These are phyloP conservation scores for Cyberlindnera maclurae DNA, from an alignment of 805 yeast genomes.

Conservation along the genomic window DNA sequence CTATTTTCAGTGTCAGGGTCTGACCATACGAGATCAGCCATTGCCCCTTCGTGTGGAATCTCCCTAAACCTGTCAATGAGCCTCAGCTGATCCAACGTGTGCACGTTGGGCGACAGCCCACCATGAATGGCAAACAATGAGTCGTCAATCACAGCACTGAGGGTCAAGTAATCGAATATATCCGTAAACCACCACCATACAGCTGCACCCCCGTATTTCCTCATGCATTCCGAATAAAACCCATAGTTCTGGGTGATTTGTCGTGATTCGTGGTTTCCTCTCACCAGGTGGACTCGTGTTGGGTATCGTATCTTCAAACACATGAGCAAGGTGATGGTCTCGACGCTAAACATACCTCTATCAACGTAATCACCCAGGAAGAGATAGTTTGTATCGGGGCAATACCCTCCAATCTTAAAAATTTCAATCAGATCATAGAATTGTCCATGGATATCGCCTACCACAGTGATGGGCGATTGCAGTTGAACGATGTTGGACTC, in stretches of 20 bases:
- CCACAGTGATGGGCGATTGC: slow-evolving; percentile 84
- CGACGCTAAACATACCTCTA: slow-evolving; percentile 88
- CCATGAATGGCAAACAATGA: slow-evolving; percentile 94
- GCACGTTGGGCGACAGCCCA: slow-evolving; percentile 92
- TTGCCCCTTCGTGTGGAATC: slow-evolving; percentile 98
- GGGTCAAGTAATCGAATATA: slow-evolving; percentile 82
- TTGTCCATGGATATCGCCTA: slow-evolving; percentile 97
- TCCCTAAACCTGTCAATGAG: slow-evolving; percentile 89
- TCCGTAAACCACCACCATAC: slow-evolving; percentile 92
- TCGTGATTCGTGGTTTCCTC: slow-evolving; percentile 96
- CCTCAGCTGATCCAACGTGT: slow-evolving; percentile 84
- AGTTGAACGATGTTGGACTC: slow-evolving; percentile 87
- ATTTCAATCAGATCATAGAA: slow-evolving; percentile 90
- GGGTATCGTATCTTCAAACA: slow-evolving; percentile 87
- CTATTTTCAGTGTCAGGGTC: slow-evolving; percentile 82
- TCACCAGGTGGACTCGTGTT: slow-evolving; percentile 63
- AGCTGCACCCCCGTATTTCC: slow-evolving; percentile 73
- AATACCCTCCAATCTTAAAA: slow-evolving; percentile 86
- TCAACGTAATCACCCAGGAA: slow-evolving; percentile 96
- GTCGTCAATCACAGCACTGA: slow-evolving; percentile 86
- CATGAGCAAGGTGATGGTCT: slow-evolving; percentile 78
- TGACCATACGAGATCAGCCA: slow-evolving; percentile 98
- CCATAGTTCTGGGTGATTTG: slow-evolving; percentile 98
- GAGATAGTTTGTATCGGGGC: slow-evolving; percentile 89
- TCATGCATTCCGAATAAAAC: slow-evolving; percentile 87